phyloP scores from a whole-genome alignment of 208 protist species.

The Herpetomonas tarakana region DNA sequence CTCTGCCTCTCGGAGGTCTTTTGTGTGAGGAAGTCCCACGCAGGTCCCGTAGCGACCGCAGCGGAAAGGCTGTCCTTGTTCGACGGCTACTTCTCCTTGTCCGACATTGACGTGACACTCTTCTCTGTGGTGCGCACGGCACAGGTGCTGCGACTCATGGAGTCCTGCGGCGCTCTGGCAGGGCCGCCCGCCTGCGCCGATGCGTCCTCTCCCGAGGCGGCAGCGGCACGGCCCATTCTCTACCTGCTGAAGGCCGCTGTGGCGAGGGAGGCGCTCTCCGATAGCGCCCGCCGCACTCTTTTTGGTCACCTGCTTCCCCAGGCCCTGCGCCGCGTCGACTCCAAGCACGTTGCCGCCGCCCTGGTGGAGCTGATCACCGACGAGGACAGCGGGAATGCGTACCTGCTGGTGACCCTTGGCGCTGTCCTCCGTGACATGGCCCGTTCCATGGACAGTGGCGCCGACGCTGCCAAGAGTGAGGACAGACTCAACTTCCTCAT shows the following conservation, averaged over 20 bases:
- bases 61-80: constrained; percentile 30
- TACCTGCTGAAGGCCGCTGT: constrained; percentile 46
- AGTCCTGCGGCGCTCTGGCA: constrained; percentile 25
- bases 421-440: constrained; percentile 52
- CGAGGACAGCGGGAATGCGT: constrained; percentile 9
- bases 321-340: constrained; percentile 20
- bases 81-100: constrained; percentile 56
- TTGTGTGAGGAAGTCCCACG: constrained; percentile 15
- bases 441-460: background rate
- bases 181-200: constrained; percentile 19
- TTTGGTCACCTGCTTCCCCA: constrained; percentile 46
- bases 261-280: constrained; percentile 21
- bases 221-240: constrained; percentile 24
- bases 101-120: constrained; percentile 42
- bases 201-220: background rate
- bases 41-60: constrained; percentile 5
- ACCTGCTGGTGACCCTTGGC: constrained; percentile 58
- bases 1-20: constrained; percentile 41
- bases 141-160: constrained; percentile 73
- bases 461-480: background rate
- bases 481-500: constrained; percentile 24
- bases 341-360: constrained; percentile 7
- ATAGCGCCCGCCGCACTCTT: constrained; percentile 11
- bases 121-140: constrained; percentile 59
- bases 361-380: constrained; percentile 14